These are phyloP conservation scores for Citrus glauca DNA, from an alignment of 345 rosid species.

Conservation along the genomic window DNA sequence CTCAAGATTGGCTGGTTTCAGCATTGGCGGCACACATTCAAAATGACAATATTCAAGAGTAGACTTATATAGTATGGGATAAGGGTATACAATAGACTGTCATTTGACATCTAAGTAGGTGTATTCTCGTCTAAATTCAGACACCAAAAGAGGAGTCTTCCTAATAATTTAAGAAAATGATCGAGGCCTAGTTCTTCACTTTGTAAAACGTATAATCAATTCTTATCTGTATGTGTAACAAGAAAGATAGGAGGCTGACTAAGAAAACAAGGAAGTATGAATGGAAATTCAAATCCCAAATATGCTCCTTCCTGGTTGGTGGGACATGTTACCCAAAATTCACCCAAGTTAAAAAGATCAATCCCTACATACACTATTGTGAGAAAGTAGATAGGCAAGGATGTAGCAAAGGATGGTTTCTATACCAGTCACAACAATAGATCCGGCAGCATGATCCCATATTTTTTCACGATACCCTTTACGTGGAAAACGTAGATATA, in stretches of 20 bases:
- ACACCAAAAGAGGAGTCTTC: neutral
- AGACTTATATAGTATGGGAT: neutral
- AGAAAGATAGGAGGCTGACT: neutral
- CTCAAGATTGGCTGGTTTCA: neutral
- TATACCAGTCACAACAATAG: conserved; percentile 85
- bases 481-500: conserved; percentile 76
- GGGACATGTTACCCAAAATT: neutral
- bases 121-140: neutral
- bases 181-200: neutral
- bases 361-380: neutral
- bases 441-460: conserved; percentile 99
- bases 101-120: neutral
- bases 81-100: neutral
- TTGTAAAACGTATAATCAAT: neutral
- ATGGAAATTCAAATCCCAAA: neutral
- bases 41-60: neutral
- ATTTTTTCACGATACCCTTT: conserved; percentile 92
- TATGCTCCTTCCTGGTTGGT: neutral
- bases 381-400: neutral
- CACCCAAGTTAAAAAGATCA: neutral
- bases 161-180: neutral
- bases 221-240: neutral
- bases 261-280: neutral
- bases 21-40: neutral
- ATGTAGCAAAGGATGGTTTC: neutral